These are phyloP conservation scores for Saxispiralis lemnorum DNA, from an alignment of 495 filamentous ascomycete species.

Conservation along the genomic window DNA sequence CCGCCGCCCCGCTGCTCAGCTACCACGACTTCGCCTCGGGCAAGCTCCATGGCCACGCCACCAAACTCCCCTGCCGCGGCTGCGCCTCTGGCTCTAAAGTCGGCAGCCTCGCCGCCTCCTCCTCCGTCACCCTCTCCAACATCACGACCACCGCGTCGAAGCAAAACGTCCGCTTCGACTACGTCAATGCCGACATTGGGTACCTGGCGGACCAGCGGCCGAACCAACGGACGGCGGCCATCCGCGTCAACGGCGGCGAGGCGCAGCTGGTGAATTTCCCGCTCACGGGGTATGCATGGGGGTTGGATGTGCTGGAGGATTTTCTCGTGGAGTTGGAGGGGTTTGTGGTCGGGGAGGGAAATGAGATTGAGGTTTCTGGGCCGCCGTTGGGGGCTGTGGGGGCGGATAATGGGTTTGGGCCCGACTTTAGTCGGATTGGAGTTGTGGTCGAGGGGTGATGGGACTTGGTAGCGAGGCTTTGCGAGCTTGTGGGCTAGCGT, in stretches of 20 bases:
- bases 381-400: neutral
- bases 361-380: neutral
- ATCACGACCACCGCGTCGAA: neutral
- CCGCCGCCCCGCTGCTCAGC: neutral
- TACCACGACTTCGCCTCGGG: neutral
- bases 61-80: neutral
- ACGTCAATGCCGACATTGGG: neutral
- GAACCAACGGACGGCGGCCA: neutral
- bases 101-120: neutral
- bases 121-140: neutral
- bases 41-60: neutral
- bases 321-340: neutral
- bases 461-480: too few relatives aligned
- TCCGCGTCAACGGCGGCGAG: conserved; percentile 1
- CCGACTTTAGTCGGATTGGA: neutral
- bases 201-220: neutral
- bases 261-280: neutral
- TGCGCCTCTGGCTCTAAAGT: neutral
- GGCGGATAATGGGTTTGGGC: neutral
- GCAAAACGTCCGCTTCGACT: conserved; percentile 3
- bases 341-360: neutral
- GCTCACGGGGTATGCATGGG: conserved; percentile 1
- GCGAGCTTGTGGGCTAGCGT: too few relatives aligned
- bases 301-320: neutral
- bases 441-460: neutral